These are phyloP conservation scores for Suillus bovinus DNA, from an alignment of 768 basidiomycete species.

Conservation along the genomic window DNA sequence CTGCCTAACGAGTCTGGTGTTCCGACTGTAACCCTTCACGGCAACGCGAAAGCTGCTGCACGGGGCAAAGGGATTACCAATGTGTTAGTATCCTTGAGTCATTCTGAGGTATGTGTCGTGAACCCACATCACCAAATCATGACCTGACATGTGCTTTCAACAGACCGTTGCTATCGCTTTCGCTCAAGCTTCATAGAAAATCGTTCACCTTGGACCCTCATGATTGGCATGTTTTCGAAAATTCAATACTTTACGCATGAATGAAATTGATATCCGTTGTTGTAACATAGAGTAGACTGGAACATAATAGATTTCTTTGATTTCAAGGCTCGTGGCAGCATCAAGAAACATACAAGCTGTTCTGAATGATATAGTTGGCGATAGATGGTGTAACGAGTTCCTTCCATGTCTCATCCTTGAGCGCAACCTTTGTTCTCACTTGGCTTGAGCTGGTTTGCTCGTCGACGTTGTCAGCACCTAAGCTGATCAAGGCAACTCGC, in stretches of 20 bases:
- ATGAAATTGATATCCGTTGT: slow-evolving; percentile 4
- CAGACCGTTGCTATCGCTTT: slow-evolving; percentile 87
- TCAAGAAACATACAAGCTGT: slow-evolving; percentile 43
- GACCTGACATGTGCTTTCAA: slow-evolving; percentile 17
- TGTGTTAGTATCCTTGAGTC: slow-evolving; percentile 84
- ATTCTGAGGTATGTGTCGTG: slow-evolving; percentile 77
- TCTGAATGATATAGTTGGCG: slow-evolving; percentile 50
- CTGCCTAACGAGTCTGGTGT: slow-evolving; percentile 76
- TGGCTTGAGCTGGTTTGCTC: slow-evolving; percentile 68
- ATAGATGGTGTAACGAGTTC: slow-evolving; percentile 46
- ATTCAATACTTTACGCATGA: slow-evolving; percentile 6
- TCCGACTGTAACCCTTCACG: slow-evolving; percentile 75
- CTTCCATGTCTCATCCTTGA: slow-evolving; percentile 41
- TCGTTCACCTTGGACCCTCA: neutral
- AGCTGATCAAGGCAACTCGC: slow-evolving; percentile 60
- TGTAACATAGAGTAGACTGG: slow-evolving; percentile 5
- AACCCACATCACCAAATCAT: slow-evolving; percentile 5
- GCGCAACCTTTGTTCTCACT: slow-evolving; percentile 43
- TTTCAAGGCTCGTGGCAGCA: neutral
- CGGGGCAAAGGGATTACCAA: slow-evolving; percentile 68
- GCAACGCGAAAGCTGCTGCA: slow-evolving; percentile 78
- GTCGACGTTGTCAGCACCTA: slow-evolving; percentile 50
- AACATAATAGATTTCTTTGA: slow-evolving; percentile 16
- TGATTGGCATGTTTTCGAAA: neutral
- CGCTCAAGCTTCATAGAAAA: slow-evolving; percentile 61